These are phyloP conservation scores for Helianthus tuberosus DNA, from an alignment of 129 eudicot species.

Conservation along the genomic window DNA sequence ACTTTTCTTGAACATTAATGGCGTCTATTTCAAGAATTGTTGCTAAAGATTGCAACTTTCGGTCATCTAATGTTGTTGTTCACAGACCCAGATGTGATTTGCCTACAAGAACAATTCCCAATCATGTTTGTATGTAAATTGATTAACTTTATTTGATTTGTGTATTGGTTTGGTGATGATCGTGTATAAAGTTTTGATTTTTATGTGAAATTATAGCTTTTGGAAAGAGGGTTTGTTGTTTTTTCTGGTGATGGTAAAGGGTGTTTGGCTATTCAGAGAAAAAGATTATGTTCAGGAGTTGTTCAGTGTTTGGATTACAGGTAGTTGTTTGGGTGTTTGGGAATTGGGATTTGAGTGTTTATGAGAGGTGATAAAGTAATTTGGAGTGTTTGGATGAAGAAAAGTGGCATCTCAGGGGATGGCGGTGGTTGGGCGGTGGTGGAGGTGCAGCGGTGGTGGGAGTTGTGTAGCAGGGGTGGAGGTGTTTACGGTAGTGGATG, in stretches of 20 bases:
- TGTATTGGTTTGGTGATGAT: neutral
- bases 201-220: slow-evolving; percentile 40
- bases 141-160: neutral
- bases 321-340: slow-evolving; percentile 28
- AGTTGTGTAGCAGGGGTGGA: too few relatives aligned
- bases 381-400: slow-evolving; percentile 1
- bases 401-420: too few relatives aligned
- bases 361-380: too few relatives aligned
- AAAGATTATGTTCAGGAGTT: slow-evolving; percentile 26
- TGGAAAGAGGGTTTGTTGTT: slow-evolving; percentile 35
- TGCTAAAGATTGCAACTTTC: slow-evolving; percentile 52
- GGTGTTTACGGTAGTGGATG: too few relatives aligned
- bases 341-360: neutral
- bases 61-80: slow-evolving; percentile 40
- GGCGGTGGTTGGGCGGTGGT: too few relatives aligned
- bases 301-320: slow-evolving; percentile 34
- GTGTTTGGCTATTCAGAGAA: slow-evolving; percentile 44
- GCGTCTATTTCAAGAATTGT: slow-evolving; percentile 63
- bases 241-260: slow-evolving; percentile 36
- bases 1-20: slow-evolving; percentile 36
- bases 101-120: slow-evolving; percentile 25
- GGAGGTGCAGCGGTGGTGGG: too few relatives aligned
- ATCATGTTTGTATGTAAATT: slow-evolving; percentile 53
- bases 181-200: neutral
- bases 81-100: slow-evolving; percentile 47